These are phyloP conservation scores for Acanthamoeba culbertsoni DNA, from an alignment of 208 protist genomes.

Conservation along the genomic window DNA sequence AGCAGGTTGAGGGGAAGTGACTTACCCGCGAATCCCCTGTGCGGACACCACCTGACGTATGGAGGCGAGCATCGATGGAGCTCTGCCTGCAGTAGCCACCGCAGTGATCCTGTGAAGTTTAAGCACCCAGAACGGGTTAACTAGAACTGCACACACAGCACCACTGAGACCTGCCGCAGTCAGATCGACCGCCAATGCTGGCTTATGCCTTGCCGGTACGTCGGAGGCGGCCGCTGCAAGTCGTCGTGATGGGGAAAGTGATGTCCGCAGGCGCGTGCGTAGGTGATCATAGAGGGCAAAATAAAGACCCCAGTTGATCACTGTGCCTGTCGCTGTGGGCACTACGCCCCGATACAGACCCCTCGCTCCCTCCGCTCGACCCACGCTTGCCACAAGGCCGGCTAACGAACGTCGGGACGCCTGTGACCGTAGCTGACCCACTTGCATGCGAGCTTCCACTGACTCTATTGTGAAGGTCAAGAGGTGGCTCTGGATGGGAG, in stretches of 20 bases:
- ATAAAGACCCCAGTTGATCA: slow-evolving; percentile 14
- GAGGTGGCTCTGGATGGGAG: neutral
- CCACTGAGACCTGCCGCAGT: neutral
- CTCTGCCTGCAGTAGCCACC: neutral
- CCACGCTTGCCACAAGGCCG: neutral
- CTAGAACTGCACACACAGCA: neutral
- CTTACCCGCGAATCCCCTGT: neutral
- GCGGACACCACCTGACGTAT: neutral
- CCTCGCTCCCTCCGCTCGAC: neutral
- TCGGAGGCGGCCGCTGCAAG: neutral
- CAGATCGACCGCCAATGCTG: neutral
- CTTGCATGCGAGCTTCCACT: slow-evolving; percentile 3
- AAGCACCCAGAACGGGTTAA: neutral
- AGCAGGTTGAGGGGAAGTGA: neutral
- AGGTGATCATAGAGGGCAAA: neutral
- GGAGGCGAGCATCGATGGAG: neutral
- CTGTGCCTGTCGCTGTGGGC: neutral
- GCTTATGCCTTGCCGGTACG: neutral
- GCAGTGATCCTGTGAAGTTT: neutral
- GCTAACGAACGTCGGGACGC: neutral
- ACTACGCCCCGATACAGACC: neutral
- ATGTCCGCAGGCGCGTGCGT: neutral
- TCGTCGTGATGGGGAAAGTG: neutral
- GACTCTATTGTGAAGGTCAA: neutral
- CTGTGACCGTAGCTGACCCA: neutral